Evolutionary conservation across 768 basidiomycete species (phyloP).

Genomic region (Lentinula edodes): DNA sequence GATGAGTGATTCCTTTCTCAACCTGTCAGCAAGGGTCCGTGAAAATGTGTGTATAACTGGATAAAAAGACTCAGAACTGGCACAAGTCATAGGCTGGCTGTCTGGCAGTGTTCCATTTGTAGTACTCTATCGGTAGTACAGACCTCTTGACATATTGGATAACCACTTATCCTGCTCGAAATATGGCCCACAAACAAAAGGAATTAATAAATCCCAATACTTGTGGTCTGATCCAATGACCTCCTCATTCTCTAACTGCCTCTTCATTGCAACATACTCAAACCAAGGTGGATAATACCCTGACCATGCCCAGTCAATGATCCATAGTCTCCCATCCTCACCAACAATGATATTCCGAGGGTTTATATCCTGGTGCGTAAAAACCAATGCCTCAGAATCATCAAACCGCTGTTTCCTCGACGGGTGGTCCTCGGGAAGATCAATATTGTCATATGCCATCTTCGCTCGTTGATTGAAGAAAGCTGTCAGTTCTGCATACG

Average conservation of each 20-base stretch:
- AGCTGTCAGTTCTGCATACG: slow-evolving; percentile 9
- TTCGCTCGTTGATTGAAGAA: slow-evolving; percentile 12
- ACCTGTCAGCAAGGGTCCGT: too few relatives aligned
- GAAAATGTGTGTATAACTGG: too few relatives aligned
- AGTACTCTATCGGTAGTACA: background rate
- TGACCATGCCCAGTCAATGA: slow-evolving; percentile 18
- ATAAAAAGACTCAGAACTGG: too few relatives aligned
- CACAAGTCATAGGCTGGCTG: too few relatives aligned
- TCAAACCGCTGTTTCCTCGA: slow-evolving; percentile 8
- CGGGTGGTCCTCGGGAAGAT: slow-evolving; percentile 7
- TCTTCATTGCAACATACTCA: slow-evolving; percentile 6
- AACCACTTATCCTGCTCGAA: background rate
- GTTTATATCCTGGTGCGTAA: slow-evolving; percentile 17
- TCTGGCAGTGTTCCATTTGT: too few relatives aligned
- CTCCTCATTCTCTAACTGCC: slow-evolving; percentile 11
- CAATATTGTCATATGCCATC: background rate
- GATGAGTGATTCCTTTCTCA: too few relatives aligned
- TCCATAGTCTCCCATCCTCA: slow-evolving; percentile 15
- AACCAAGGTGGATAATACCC: slow-evolving; percentile 15
- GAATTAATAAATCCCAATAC: background rate
- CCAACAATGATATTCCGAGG: slow-evolving; percentile 15
- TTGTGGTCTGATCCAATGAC: background rate
- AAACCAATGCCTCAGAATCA: slow-evolving; percentile 16
- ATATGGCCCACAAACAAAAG: background rate
- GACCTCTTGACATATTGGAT: background rate